Base-by-base conservation (phyloP, 108 stramenopile species). In the Nitzschia inconspicua region DNA sequence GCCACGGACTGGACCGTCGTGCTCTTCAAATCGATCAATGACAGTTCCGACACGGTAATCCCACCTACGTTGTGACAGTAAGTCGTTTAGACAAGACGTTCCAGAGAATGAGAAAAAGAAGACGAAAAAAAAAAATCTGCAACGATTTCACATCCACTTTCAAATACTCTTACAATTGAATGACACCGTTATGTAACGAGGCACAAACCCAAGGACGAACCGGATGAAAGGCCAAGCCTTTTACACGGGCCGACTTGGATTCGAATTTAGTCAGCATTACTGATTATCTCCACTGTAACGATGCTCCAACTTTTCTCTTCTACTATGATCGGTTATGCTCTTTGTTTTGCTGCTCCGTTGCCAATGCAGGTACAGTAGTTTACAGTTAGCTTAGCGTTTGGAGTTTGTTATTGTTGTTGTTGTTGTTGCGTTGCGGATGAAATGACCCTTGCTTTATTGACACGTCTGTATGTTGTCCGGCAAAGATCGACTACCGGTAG, bases 41-140 rank as follows among this genome's bases (percentile, higher is more conserved):
- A 96, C 88, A 0, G 97, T 98, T n/a, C 98, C 98, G 40, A 98
- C 97, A 36, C 96, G 94, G 75, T 99, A 99, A 68, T 99, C 99
- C 97, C 97, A 98, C 49, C 95, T n/a, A n/a, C n/a, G n/a, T n/a
- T 95, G 75, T 85, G 76, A 20, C 44, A 4, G 31, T 16, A 20
- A 46, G 19, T 16, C 39, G 28, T 28, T 11, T 3, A 37, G 27
- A 53, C 7, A 19, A 24, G 30, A 31, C 28, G 27, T 22, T 1
- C 32, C 5, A 52, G 20, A 20, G 56, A 14, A 29, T 32, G 24
- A 24, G 29, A 40, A 18, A 28, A 28, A 64, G 25, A 59, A 56
- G 25, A 6, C 14, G 18, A 39, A 14, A 14, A 39, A 39, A 14
- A 39, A 39, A 39, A 0, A 14, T 39, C 11, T 39, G 37, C 37